Base-by-base conservation (phyloP, 176 grass and related monocot species). In the Rhynchospora breviuscula region DNA sequence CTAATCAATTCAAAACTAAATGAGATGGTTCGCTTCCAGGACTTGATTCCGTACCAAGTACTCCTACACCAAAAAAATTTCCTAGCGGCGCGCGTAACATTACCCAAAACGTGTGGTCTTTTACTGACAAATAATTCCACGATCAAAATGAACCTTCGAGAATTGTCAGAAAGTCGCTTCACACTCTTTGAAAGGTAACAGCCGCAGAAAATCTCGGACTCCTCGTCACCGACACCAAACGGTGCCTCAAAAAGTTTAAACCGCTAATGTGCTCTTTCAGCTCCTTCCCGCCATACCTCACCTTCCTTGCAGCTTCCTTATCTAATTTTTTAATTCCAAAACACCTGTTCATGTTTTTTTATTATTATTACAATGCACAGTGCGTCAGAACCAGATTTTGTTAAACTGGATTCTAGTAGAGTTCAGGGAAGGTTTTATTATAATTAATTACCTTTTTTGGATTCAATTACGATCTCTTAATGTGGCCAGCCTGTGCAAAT, bases 291-390 rank as follows among this genome's bases (percentile, higher is more conserved):
- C 69, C 45, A 49, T 48, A 73, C 46, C 70, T 77, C 59, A 82
- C 59, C 80, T 82, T 82, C 80, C 44, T 66, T 5, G 80, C 6
- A 67, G 45, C 48, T 82, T 82, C 80, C 62, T 67, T 21, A 51
- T 64, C 25, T 14, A 67, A 67, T 82, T 68, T 67, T 68, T 29
- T 66, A 59, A 33, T 78, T 62, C 23, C 10, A 18, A 80, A 44
- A 60, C 14, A 62, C 54, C 18, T 71, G 40, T 9, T 18, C 7
- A 7, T 22, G 35, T 71, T 71, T 48, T 18, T 60, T 47, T 44
- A 62, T 40, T 80, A n/a, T 45, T 43, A 82, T 65, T 49, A 8
- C 73, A 47, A 23, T 23, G 46, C 19, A 47, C 61, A 82, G 43
- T 63, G 19, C 6, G 19, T 13, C 70, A 56, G 77, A 82, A 68